Conservation (phyloP, 441 rosid species). For the Adansonia rubrostipa region DNA sequence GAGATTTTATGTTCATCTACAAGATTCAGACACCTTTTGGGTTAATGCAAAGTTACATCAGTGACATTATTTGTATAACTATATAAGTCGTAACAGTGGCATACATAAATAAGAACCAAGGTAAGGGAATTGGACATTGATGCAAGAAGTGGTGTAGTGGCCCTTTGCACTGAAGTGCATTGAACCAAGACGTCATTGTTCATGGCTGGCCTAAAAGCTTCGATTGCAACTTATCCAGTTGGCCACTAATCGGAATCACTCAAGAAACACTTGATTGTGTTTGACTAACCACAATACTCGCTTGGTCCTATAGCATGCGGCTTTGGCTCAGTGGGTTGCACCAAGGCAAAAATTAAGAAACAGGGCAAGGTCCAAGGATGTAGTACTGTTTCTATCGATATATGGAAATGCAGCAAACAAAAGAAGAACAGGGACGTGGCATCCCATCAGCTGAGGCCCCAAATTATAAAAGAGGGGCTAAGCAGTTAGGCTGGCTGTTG, state of each 20-base stretch:
- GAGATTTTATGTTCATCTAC: too few relatives aligned
- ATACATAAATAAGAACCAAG: too few relatives aligned
- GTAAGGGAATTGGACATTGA: not conserved
- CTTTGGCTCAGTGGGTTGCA: not conserved
- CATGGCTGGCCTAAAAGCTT: not conserved
- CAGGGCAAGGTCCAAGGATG: not conserved
- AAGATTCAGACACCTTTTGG: too few relatives aligned
- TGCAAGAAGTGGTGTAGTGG: not conserved
- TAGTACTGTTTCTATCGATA: not conserved
- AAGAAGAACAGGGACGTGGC: not conserved
- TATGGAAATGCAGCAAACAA: not conserved
- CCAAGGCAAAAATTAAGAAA: not conserved
- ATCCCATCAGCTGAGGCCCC: conserved; percentile 10
- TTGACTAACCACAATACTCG: not conserved
- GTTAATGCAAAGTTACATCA: too few relatives aligned
- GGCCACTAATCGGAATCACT: conserved; percentile 11
- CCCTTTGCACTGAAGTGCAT: conserved; percentile 17
- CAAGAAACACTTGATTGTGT: conserved; percentile 20
- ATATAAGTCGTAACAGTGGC: too few relatives aligned
- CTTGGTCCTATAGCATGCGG: conserved; percentile 4
- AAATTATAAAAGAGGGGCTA: not conserved
- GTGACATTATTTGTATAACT: too few relatives aligned
- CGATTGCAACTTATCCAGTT: conserved; percentile 11
- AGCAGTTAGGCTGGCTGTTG: conserved; percentile 39
- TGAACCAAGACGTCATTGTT: conserved; percentile 1